Evolutionary conservation across 2,329 filamentous ascomycete genomes (phyloP).

Genomic region (Sclerotinia nivalis): DNA sequence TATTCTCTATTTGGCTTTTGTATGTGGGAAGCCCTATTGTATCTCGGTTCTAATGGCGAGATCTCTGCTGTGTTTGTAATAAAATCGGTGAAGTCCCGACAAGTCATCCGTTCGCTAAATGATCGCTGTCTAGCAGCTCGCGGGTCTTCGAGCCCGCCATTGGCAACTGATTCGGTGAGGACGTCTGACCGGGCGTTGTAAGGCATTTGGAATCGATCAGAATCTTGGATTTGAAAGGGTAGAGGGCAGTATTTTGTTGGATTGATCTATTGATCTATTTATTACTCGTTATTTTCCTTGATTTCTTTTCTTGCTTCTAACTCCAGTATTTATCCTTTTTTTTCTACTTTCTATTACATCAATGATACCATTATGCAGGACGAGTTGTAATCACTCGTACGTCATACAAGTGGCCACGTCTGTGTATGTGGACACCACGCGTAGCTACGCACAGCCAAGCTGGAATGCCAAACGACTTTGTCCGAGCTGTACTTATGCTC

Average conservation of each 20-base stretch:
- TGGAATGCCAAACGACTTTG: no score
- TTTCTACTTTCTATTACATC: not conserved
- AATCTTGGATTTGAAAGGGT: not conserved
- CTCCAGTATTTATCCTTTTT: not conserved
- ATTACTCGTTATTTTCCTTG: not conserved
- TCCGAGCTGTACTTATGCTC: no score
- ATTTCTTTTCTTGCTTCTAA: not conserved
- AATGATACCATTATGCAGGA: not conserved
- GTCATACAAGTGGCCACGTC: not conserved
- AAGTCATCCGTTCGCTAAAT: constrained; percentile 1
- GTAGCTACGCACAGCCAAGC: not conserved
- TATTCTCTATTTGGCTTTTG: not conserved
- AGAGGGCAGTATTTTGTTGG: not conserved
- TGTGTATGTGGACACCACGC: not conserved
- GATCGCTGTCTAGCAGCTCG: not conserved
- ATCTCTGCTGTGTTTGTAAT: not conserved
- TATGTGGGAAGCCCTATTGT: not conserved
- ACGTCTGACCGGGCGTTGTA: not conserved
- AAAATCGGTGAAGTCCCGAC: not conserved
- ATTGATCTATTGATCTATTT: not conserved
- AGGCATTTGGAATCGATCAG: constrained; percentile 1
- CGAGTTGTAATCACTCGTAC: not conserved
- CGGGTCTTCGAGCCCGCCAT: constrained; percentile 11
- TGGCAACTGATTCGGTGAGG: not conserved
- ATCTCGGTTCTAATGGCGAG: not conserved